Conservation (phyloP, 2,329 filamentous ascomycete genomes). For the Dactylellina haptotyla region DNA sequence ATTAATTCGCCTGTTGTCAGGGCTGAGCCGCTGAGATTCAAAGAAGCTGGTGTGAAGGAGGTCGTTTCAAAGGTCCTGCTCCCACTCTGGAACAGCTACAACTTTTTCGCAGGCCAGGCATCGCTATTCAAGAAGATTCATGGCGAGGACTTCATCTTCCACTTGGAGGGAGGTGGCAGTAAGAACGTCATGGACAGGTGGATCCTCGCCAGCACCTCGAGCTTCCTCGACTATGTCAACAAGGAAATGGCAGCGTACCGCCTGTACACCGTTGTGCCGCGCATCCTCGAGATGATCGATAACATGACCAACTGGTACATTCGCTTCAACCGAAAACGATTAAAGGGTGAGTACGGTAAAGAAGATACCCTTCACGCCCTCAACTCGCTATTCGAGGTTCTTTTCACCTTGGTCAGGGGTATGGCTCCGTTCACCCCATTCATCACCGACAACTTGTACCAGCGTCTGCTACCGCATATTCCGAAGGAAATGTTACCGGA, state of each 20-base stretch:
- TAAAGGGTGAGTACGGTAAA: slow-evolving; percentile 88
- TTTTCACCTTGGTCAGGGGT: slow-evolving; percentile 86
- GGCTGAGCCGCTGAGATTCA: slow-evolving; percentile 89
- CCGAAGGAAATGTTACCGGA: slow-evolving; percentile 74
- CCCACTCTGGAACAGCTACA: slow-evolving; percentile 95
- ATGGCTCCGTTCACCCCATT: slow-evolving; percentile 96
- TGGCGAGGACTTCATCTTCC: slow-evolving; percentile 78
- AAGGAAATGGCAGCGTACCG: slow-evolving; percentile 87
- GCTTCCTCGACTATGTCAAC: slow-evolving; percentile 88
- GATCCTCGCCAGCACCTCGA: slow-evolving; percentile 93
- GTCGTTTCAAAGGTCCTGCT: slow-evolving; percentile 91
- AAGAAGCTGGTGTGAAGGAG: slow-evolving; percentile 91
- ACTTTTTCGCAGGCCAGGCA: slow-evolving; percentile 93
- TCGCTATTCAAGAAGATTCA: slow-evolving; percentile 86
- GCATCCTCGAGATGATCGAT: slow-evolving; percentile 83
- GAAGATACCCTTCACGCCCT: slow-evolving; percentile 89
- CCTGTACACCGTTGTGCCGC: slow-evolving; percentile 89
- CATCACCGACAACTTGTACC: slow-evolving; percentile 93
- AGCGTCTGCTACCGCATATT: slow-evolving; percentile 81
- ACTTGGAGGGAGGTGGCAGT: slow-evolving; percentile 76
- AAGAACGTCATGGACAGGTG: slow-evolving; percentile 97
- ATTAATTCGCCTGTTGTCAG: slow-evolving; percentile 97
- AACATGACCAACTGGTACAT: slow-evolving; percentile 99
- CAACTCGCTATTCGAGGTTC: slow-evolving; percentile 91
- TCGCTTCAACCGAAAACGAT: slow-evolving; percentile 86